These are phyloP conservation scores for Plantago coronopus DNA, from an alignment of 305 asterid genomes.

Conservation along the genomic window DNA sequence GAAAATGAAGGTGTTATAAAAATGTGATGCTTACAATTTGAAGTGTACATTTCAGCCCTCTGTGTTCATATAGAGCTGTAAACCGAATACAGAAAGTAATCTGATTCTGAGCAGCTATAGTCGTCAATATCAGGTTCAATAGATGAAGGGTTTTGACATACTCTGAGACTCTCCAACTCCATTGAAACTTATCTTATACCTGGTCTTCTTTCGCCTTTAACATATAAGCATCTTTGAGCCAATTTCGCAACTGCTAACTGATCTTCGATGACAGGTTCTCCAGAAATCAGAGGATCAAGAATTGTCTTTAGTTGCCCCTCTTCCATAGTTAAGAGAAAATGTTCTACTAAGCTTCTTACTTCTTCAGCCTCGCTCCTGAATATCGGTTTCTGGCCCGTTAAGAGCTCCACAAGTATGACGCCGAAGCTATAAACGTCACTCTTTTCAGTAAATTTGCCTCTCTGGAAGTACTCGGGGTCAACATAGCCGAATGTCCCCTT, in stretches of 20 bases:
- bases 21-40: too few relatives aligned
- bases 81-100: background rate
- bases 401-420: conserved; percentile 6
- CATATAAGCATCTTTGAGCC: background rate
- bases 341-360: conserved; percentile 1
- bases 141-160: background rate
- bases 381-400: conserved; percentile 9
- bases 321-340: background rate
- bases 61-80: too few relatives aligned
- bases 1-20: too few relatives aligned
- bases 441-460: conserved; percentile 4
- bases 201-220: background rate
- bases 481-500: conserved; percentile 9
- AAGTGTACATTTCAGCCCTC: too few relatives aligned
- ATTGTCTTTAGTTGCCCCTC: conserved; percentile 2
- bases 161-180: conserved; percentile 8
- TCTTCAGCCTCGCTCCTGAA: background rate
- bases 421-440: conserved; percentile 13
- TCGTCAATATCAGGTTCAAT: background rate
- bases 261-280: background rate
- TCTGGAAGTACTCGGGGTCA: conserved; percentile 9
- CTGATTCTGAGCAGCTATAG: background rate
- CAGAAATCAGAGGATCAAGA: conserved; percentile 1
- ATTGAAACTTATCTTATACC: background rate
- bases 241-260: conserved; percentile 2